These are phyloP conservation scores for Dryas drummondii DNA, from an alignment of 306 rosid genomes.

Conservation along the genomic window DNA sequence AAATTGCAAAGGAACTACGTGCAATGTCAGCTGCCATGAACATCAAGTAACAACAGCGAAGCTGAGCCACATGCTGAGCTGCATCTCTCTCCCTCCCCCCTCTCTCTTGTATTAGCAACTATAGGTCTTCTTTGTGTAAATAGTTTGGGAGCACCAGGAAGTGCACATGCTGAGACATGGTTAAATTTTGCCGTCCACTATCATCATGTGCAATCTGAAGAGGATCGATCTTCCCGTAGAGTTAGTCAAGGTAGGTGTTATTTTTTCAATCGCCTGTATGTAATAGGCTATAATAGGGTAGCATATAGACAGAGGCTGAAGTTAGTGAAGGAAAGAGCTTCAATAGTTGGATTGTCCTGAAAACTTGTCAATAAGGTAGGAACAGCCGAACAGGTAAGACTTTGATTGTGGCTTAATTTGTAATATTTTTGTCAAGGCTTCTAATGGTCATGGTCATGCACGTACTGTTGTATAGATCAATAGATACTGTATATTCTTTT, in stretches of 20 bases:
- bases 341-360: background rate
- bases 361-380: background rate
- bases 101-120: background rate
- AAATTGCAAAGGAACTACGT: conserved; percentile 34
- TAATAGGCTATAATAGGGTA: background rate
- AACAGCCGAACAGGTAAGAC: background rate
- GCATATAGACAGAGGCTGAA: background rate
- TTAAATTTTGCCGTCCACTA: conserved; percentile 7
- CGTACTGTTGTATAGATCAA: background rate
- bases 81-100: too few species aligned
- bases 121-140: conserved; percentile 5
- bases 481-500: background rate
- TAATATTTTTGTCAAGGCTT: background rate
- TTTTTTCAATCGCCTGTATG: conserved; percentile 13
- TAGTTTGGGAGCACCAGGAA: conserved; percentile 11
- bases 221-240: background rate
- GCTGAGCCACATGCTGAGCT: background rate
- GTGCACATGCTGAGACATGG: conserved; percentile 20
- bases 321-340: background rate
- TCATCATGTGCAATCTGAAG: background rate
- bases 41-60: conserved; percentile 16
- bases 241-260: background rate
- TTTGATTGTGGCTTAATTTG: background rate
- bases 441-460: background rate
- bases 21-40: conserved; percentile 31